Base-by-base conservation (phyloP, 768 basidiomycete species). In the Gymnopilus dilepis region DNA sequence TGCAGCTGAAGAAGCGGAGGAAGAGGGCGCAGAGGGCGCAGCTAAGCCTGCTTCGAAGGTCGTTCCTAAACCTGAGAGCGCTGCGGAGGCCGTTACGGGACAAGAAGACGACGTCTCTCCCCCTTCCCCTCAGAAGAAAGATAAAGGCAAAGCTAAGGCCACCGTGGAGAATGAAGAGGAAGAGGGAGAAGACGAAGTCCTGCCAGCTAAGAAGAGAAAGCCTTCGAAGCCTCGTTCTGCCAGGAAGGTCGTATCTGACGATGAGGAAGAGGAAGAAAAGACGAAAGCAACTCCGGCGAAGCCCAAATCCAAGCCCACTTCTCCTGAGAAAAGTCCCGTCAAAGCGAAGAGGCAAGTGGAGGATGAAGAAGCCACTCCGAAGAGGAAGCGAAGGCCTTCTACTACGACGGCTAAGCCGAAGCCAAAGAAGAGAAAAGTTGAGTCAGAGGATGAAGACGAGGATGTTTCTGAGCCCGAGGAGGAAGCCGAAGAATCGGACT, bases 201-300 rank as follows among this genome's bases (percentile, higher is more conserved):
- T 12, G 45, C 28, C 47, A 7, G n/a, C 6, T 26, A 50, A 31
- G 47, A 50, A 31, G 47, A 50, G 11, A 48, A 48, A 15, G 9
- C 9, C 26, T 1, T 47, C 43, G 22, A 47, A 47, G 22, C 43
- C 43, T 26, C 22, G 43, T 22, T 47, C 43, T 1, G 22, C 17
- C 11, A 47, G 6, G 12, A 47, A 47, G 24, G 26, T 47, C 24
- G 43, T 24, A 13, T 47, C 43, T 17, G 42, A 47, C 6, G 55
- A 41, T 21, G 19, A 51, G 48, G 50, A 69, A 67, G 55, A 41
- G 31, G 19, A 51, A 51, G 50, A 69, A 67, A 62, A 70, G 67
- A 37, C 13, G 22, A 50, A 52, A n/a, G 28, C 19, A 24, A 28
- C 45, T 15, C 40, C 59, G 22, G 48, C 28, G 50, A 59, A 58